Conservation (phyloP, 2,329 filamentous ascomycete genomes). For the Zalaria sp. region DNA sequence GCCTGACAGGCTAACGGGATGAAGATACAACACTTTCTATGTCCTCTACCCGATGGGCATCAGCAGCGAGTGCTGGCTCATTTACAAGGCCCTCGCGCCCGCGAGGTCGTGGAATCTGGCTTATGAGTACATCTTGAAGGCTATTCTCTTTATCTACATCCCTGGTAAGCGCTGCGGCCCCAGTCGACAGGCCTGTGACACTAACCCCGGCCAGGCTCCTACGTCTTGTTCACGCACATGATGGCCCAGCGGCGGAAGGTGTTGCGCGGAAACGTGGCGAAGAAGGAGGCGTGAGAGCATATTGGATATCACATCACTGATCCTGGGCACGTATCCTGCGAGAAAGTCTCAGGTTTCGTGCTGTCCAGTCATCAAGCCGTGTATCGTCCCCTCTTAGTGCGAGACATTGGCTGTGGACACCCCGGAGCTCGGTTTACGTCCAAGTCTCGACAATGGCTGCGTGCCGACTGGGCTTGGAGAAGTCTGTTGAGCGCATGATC, state of each 20-base stretch:
- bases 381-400: too few species aligned
- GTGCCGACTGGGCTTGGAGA: too few species aligned
- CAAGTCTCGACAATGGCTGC: too few species aligned
- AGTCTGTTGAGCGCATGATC: too few species aligned
- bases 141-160: constrained; percentile 60
- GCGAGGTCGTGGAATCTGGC: constrained; percentile 35
- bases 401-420: too few species aligned
- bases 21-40: constrained; percentile 73
- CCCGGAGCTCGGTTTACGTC: too few species aligned
- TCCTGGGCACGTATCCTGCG: too few species aligned
- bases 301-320: too few species aligned
- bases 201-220: constrained; percentile 42
- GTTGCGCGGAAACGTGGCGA: constrained; percentile 46
- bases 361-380: too few species aligned
- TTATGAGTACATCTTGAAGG: constrained; percentile 47
- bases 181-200: background rate
- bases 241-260: constrained; percentile 77
- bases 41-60: constrained; percentile 89
- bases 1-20: background rate
- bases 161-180: constrained; percentile 46
- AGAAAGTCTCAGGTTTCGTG: too few species aligned
- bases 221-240: constrained; percentile 89
- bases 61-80: constrained; percentile 68
- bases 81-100: constrained; percentile 53
- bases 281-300: constrained; percentile 10